These are phyloP conservation scores for Suhomyces panamericanus DNA, from an alignment of 1,139 yeast genomes.

Conservation along the genomic window DNA sequence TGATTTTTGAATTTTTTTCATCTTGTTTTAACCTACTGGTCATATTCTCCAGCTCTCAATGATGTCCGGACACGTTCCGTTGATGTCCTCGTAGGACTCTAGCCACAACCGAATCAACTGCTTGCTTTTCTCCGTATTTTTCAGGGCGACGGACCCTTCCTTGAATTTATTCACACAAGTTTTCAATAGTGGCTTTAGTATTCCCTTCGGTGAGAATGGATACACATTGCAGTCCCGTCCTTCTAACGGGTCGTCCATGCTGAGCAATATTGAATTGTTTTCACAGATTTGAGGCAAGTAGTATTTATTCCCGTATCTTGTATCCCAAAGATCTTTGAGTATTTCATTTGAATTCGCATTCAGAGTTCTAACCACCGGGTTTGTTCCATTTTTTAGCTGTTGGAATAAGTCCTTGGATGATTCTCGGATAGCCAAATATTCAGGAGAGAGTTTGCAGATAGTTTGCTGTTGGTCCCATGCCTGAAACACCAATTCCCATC, in stretches of 20 bases:
- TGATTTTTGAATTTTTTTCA: neutral
- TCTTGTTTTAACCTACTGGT: no score
- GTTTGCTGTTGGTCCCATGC: slow-evolving; percentile 13
- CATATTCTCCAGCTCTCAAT: slow-evolving; percentile 6
- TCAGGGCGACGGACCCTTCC: slow-evolving; percentile 12
- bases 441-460: neutral
- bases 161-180: slow-evolving; percentile 20
- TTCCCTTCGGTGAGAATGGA: slow-evolving; percentile 17
- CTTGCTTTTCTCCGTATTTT: slow-evolving; percentile 18
- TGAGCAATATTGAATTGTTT: slow-evolving; percentile 4
- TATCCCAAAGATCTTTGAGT: slow-evolving; percentile 21
- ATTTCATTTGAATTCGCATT: neutral
- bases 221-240: slow-evolving; percentile 9
- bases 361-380: no score
- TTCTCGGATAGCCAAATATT: neutral
- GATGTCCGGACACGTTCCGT: slow-evolving; percentile 15
- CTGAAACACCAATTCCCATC: slow-evolving; percentile 24
- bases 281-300: slow-evolving; percentile 28
- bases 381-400: no score
- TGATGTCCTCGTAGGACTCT: slow-evolving; percentile 19
- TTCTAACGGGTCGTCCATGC: slow-evolving; percentile 5
- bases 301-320: slow-evolving; percentile 15
- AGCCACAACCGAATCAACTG: slow-evolving; percentile 26
- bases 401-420: no score
- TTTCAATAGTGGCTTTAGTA: slow-evolving; percentile 20